Percentiles rank a stretch among this genome's conserved stretches.
Conservation (phyloP, 768 basidiomycete species). For the Mycena albidolilacea region DNA sequence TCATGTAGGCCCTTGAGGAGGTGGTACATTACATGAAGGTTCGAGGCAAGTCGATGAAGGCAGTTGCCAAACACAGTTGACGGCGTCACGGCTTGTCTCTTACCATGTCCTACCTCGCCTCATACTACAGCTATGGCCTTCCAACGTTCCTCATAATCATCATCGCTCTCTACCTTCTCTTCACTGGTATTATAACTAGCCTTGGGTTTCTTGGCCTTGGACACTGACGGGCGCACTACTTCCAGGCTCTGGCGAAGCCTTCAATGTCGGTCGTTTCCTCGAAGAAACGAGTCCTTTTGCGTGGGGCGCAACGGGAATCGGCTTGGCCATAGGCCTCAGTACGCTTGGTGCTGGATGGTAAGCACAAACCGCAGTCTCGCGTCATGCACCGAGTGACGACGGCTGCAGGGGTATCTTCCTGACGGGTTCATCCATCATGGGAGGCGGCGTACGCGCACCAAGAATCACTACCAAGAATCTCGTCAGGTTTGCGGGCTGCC, state of each 20-base stretch:
- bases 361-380: constrained; percentile 45
- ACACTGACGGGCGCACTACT: constrained; percentile 22
- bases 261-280: constrained; percentile 95
- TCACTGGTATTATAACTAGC: constrained; percentile 73
- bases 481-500: constrained; percentile 75
- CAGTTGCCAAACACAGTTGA: constrained; percentile 43
- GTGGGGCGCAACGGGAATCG: constrained; percentile 93
- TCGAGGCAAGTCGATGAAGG: constrained; percentile 3
- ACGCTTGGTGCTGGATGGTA: constrained; percentile 97
- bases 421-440: constrained; percentile 96
- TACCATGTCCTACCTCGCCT: constrained; percentile 62
- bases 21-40: constrained; percentile 82
- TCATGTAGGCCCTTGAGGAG: constrained; percentile 93
- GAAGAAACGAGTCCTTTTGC: constrained; percentile 95
- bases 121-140: constrained; percentile 79
- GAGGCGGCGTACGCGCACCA: constrained; percentile 94
- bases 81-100: constrained; percentile 27
- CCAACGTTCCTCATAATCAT: constrained; percentile 74
- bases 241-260: constrained; percentile 88
- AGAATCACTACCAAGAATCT: constrained; percentile 97
- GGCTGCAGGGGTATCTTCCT: constrained; percentile 93
- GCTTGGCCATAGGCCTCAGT: constrained; percentile 93
- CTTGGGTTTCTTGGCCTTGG: constrained; percentile 38
- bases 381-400: constrained; percentile 21
- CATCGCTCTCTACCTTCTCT: constrained; percentile 89